Evolutionary conservation across 1,284 basidiomycete genomes (phyloP).

Genomic region (Omphalotus olearius): DNA sequence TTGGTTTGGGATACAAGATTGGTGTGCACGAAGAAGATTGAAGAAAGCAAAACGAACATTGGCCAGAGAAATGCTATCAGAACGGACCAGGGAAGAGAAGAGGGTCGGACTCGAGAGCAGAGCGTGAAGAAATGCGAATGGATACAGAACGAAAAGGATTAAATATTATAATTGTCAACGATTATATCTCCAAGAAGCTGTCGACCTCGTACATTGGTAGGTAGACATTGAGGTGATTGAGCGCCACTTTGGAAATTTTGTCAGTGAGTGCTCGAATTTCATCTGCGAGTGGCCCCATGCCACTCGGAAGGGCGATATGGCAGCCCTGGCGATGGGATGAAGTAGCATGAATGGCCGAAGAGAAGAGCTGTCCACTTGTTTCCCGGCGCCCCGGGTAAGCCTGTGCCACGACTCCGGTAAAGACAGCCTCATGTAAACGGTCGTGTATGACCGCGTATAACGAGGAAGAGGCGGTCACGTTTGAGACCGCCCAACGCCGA

Average conservation of each 20-base stretch:
- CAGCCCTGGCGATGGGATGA: slow-evolving; percentile 19
- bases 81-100: not conserved
- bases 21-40: not conserved
- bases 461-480: slow-evolving; percentile 52
- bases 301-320: slow-evolving; percentile 5
- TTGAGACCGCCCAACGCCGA: slow-evolving; percentile 58
- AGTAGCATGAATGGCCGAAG: slow-evolving; percentile 17
- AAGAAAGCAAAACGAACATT: not conserved
- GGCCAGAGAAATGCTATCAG: not conserved
- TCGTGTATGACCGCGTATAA: slow-evolving; percentile 57
- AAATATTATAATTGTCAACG: no score
- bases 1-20: not conserved
- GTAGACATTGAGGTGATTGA: slow-evolving; percentile 72
- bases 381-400: slow-evolving; percentile 42
- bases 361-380: slow-evolving; percentile 23
- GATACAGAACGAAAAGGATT: not conserved
- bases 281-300: slow-evolving; percentile 65
- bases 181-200: slow-evolving; percentile 36
- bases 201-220: slow-evolving; percentile 68
- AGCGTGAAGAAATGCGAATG: not conserved
- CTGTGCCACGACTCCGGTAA: slow-evolving; percentile 51
- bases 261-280: slow-evolving; percentile 68
- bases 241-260: slow-evolving; percentile 62
- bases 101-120: not conserved
- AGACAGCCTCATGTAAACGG: slow-evolving; percentile 61